Base-by-base conservation (phyloP, 768 basidiomycete species). In the Suillus cothurnatus region DNA sequence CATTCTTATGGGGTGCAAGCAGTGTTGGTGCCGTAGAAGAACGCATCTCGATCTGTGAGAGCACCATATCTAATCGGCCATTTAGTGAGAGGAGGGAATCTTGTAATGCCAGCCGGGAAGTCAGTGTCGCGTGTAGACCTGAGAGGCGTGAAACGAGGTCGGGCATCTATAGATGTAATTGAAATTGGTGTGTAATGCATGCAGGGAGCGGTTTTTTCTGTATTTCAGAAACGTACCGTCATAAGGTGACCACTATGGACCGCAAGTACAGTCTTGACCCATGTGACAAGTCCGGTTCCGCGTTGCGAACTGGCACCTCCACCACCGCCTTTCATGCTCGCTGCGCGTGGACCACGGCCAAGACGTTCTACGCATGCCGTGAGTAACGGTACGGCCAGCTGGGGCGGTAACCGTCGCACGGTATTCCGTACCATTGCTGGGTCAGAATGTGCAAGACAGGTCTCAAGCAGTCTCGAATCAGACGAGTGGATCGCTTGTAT, bases 401-500 rank as follows among this genome's bases (percentile, higher is more conserved):
- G 91, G 31, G 94, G 88, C 17, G 95, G 97, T 26, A 99, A 79
- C 61, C 92, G 84, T 63, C 88, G 85, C 49, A 99, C 89, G 2
- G 97, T 97, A 72, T 94, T 93, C 55, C 88, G 85, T 65, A 99
- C 91, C 56, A 99, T 81, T 2, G 80, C 76, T n/a, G 84, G 81
- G 71, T 96, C 90, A 21, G 94, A 91, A 77, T 98, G 93, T 1
- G 87, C 81, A 36, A 97, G 79, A 78, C 95, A 97, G 31, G 90
- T 90, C 73, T 97, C 94, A 66, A 99, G 80, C 43, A 99, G 81
- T 12, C 87, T 86, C 3, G 92, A 86, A 80, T 99, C 97, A 23
- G 92, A 90, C 1, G 97, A 98, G 75, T 99, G 97, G 32, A 99
- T 79, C 0, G 97, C 97, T 79, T 99, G 97, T 64, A 97, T 93